phyloP scores from a whole-genome alignment of 73 alveolate genomes.

The Symbiodinium natans region DNA sequence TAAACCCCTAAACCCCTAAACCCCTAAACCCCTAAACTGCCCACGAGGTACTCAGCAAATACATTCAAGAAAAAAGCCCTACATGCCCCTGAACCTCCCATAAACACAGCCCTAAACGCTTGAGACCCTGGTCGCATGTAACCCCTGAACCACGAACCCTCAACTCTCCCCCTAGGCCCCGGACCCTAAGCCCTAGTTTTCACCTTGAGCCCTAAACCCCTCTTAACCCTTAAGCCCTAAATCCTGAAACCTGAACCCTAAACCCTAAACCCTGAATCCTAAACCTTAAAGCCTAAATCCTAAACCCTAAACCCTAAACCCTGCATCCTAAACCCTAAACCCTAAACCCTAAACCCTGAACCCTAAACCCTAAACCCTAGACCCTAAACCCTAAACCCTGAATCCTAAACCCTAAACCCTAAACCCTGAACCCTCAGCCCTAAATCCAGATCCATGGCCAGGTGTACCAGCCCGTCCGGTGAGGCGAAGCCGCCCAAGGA shows the following conservation, averaged over 20 bases:
- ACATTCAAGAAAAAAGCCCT: too few relatives aligned
- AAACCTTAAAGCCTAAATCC: not conserved
- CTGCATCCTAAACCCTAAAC: too few relatives aligned
- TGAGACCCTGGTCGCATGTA: too few relatives aligned
- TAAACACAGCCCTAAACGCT: too few relatives aligned
- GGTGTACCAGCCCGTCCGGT: slow-evolving; percentile 79
- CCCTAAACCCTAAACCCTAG: not conserved
- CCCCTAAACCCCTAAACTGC: too few relatives aligned
- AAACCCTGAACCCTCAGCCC: not conserved
- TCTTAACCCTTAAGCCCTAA: not conserved
- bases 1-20: too few relatives aligned
- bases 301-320: not conserved
- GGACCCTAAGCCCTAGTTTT: not conserved
- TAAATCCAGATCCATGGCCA: not conserved
- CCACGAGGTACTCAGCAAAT: too few relatives aligned
- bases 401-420: not conserved
- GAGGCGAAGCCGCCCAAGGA: slow-evolving; percentile 89
- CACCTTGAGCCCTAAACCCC: not conserved
- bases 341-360: not conserved
- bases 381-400: not conserved
- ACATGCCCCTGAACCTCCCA: too few relatives aligned
- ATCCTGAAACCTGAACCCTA: not conserved
- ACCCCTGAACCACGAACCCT: not conserved
- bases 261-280: not conserved
- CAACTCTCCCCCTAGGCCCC: not conserved